Base-by-base conservation (phyloP, 1,284 basidiomycete species). In the Rhodotorula sp. region DNA sequence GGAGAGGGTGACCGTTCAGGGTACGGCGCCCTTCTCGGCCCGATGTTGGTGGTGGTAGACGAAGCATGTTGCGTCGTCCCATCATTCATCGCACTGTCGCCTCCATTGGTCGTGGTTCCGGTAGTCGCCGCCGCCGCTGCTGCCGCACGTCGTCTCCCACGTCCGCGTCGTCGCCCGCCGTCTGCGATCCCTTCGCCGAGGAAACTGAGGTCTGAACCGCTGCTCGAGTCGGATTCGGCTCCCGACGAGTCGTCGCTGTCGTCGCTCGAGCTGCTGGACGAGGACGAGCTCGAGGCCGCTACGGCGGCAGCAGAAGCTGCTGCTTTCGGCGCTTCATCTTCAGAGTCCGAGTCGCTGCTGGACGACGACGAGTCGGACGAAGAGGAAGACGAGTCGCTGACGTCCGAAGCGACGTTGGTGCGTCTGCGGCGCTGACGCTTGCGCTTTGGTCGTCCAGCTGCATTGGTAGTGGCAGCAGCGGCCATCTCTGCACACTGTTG, bases 401-500 rank as follows among this genome's bases (percentile, higher is more conserved):
- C 62, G 62, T 63, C 62, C 14, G 62, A 63, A 18, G 31, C 15
- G 55, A n/a, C 28, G 56, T 67, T 62, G 49, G 66, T 62, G 38
- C 66, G 66, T 26, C 71, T 52, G 21, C 66, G 61, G 65, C 74
- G 74, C 48, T 73, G 71, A 21, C 74, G 71, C 61, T 75, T 75
- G 26, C 74, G 71, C 50, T 73, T 73, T 7, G 74, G 71, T 18
- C 72, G 68, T 5, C 74, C 68, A 16, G 65, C 61, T 3, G 71
- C 61, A n/a, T 66, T 66, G 16, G 64, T 65, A 12, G 71, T 62
- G 10, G 66, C 60, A 26, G 66, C 57, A 18, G 74, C 65, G 1
- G 74, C 74, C 71, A 75, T 75, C 50, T 23, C 8, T 52, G 6
- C 50, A n/a, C 12, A 6, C n/a, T 3, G 18, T 6, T 28, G 28